Evolutionary conservation across 768 basidiomycete species (phyloP), one percentile per base, ranked within the genome.

Genomic region (Pulveroboletus sp.): DNA sequence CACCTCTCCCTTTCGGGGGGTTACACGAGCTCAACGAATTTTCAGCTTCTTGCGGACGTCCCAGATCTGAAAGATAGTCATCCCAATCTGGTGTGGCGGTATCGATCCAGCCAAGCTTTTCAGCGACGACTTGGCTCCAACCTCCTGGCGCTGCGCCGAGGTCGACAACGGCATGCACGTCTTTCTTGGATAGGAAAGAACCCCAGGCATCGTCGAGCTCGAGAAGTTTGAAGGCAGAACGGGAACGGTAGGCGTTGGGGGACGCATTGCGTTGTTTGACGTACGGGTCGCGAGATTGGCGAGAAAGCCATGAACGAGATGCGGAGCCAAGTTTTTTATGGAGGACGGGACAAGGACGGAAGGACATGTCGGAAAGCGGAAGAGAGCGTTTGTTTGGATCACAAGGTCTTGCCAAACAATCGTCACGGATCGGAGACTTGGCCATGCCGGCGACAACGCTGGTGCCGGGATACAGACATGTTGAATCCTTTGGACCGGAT

Each of bases 141-240:
- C 92, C 92, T 0, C 94, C 94, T 0, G 94, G 95, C 0, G 93
- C 90, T 0, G 90, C 90, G 14, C 95, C 94, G 19, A 97, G 78
- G 67, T 97, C 94, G 1, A 94, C 81, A 1, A 95, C 81, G 16
- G 78, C 73, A 2, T 65, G 72, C 5, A 87, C 79, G 45, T 85
- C 75, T 21, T 68, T 64, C 38, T 75, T 67, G 16, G 65, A 62
- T 36, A 85, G 69, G 53, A 91, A 81, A 2, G 70, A 51, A 11
- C 75, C 75, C 65, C 74, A 81, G 32, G 74, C 71, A 1, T 75
- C 66, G 61, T 90, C 74, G 42, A 98, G 78, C 58, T 94, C 88
- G 50, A 93, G 66, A 14, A 97, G 82, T 70, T 97, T 97, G 75
- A 90, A 95, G 4, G 94, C 92, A 12, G 92, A 87, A 40, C 95